These are phyloP conservation scores for Hypholoma sublateritium DNA, from an alignment of 768 basidiomycete genomes.

Conservation along the genomic window DNA sequence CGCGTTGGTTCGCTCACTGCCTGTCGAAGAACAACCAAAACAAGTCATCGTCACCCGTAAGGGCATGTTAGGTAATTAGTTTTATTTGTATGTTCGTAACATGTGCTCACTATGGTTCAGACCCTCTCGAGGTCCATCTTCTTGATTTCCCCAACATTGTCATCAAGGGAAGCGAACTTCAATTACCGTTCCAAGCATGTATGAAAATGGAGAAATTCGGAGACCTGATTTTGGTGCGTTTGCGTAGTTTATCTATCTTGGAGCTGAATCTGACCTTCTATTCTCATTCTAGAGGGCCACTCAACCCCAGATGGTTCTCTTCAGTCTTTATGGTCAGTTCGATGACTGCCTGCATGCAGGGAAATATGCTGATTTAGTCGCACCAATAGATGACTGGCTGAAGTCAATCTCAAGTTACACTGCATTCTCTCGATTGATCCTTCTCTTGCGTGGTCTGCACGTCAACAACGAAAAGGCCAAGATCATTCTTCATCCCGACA, in stretches of 20 bases:
- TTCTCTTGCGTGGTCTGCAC: slow-evolving; percentile 95
- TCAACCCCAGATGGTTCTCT: slow-evolving; percentile 98
- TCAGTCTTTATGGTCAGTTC: slow-evolving; percentile 84
- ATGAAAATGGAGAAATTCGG: slow-evolving; percentile 99
- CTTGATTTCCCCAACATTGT: slow-evolving; percentile 99
- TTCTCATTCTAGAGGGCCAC: slow-evolving; percentile 69
- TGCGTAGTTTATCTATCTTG: neutral
- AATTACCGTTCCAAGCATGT: slow-evolving; percentile 98
- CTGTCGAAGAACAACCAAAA: slow-evolving; percentile 99
- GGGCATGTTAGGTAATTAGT: slow-evolving; percentile 89
- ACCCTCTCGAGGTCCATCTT: slow-evolving; percentile 96
- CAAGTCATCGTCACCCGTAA: slow-evolving; percentile 99
- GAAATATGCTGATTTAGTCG: slow-evolving; percentile 3
- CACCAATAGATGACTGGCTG: slow-evolving; percentile 85
- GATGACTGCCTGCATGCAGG: neutral
- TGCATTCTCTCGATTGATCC: slow-evolving; percentile 95
- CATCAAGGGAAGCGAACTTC: slow-evolving; percentile 98
- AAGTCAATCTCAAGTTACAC: slow-evolving; percentile 99
- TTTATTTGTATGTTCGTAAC: neutral
- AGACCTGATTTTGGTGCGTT: slow-evolving; percentile 82
- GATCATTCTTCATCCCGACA: slow-evolving; percentile 96
- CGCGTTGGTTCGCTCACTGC: slow-evolving; percentile 92
- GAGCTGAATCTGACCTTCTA: slow-evolving; percentile 8
- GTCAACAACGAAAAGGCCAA: slow-evolving; percentile 99
- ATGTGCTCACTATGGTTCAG: slow-evolving; percentile 32